Percentiles rank a stretch among this genome's conserved stretches.
These are phyloP conservation scores for Naganishia onofrii DNA, from an alignment of 768 basidiomycete species.

Conservation along the genomic window DNA sequence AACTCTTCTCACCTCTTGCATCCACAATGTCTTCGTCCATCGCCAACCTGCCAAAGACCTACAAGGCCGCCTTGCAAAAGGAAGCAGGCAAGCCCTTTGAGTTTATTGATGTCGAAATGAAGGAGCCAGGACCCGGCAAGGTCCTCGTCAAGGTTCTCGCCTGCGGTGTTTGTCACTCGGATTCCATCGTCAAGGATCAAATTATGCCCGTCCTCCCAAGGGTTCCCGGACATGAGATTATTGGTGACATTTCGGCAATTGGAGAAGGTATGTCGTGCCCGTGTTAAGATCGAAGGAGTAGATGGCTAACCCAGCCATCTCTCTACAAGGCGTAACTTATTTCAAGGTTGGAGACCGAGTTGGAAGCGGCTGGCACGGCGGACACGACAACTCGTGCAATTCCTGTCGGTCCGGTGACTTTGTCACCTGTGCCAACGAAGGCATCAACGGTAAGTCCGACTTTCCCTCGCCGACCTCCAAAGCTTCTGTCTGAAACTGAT, in stretches of 20 bases:
- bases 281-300: too few relatives aligned
- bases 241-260: conserved; percentile 34
- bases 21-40: conserved; percentile 20
- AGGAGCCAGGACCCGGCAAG: conserved; percentile 33
- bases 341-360: conserved; percentile 37
- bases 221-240: conserved; percentile 29
- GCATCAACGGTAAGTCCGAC: conserved; percentile 33
- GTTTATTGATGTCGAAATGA: conserved; percentile 30
- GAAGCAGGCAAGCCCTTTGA: conserved; percentile 27
- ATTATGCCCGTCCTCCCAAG: conserved; percentile 26
- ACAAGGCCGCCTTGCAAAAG: conserved; percentile 30
- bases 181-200: conserved; percentile 22
- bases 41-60: conserved; percentile 34
- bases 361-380: conserved; percentile 34
- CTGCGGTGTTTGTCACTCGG: conserved; percentile 29
- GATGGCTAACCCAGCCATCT: background rate
- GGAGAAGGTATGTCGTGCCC: conserved; percentile 11
- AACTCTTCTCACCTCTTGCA: too few relatives aligned
- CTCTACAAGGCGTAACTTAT: background rate
- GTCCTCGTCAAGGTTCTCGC: conserved; percentile 34
- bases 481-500: background rate
- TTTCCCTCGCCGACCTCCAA: background rate
- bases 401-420: conserved; percentile 34
- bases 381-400: conserved; percentile 26
- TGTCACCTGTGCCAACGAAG: conserved; percentile 34